Evolutionary conservation across 2,329 filamentous ascomycete species (phyloP), one percentile per base, ranked within the genome.

Genomic region (Aureobasidium musti): DNA sequence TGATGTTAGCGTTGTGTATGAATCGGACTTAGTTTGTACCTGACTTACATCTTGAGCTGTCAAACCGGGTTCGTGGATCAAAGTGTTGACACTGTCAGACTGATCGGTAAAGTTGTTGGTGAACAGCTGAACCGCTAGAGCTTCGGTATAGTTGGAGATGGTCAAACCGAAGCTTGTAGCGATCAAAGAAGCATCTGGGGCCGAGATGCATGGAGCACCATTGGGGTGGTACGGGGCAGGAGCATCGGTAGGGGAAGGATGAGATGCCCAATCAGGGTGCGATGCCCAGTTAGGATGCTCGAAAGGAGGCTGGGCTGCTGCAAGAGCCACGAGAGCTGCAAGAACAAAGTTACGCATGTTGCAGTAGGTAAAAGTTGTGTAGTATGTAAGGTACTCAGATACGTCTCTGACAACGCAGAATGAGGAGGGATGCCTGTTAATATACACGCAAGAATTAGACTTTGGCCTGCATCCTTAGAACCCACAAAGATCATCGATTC

Each of bases 71-170:
- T 47, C 52, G n/a, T 65, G 39, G 3, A 76, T 76, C 19, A 76
- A 63, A 8, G 73, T 72, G 69, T 75, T 76, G 69, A 75, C 74
- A 67, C 70, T 71, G 64, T 74, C 73, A 52, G 72, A 72, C 67
- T 74, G 75, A 70, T 76, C 74, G 67, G 68, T 72, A 67, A 74
- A 75, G 69, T 73, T 67, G 1, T 57, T 28, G 26, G 70, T 63
- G 23, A 75, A 70, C 14, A 71, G 63, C 2, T 67, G 67, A 28
- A 73, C 68, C 33, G 74, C 74, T 41, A 71, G 64, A 17, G 64
- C 68, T 21, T 70, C 63, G 65, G 67, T 69, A 70, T 74, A 75
- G 67, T 67, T 66, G 52, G 70, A 67, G 65, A 76, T 74, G 52
- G 75, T 71, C 50, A 70, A 52, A 63, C 69, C 73, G 50, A 71